These are phyloP conservation scores for Handroanthus guayacan DNA, from an alignment of 257 asterid genomes.

Conservation along the genomic window DNA sequence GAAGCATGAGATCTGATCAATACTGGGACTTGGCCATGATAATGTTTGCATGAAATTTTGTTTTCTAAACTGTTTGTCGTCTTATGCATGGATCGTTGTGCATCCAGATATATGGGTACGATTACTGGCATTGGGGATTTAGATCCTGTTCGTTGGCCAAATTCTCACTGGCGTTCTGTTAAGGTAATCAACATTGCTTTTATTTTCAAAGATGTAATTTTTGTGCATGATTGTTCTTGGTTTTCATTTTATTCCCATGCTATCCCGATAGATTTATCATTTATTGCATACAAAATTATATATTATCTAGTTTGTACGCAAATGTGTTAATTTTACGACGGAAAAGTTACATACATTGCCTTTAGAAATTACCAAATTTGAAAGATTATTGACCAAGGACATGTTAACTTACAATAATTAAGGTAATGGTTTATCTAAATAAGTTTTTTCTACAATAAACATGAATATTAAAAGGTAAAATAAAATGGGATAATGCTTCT, in stretches of 20 bases:
- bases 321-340: too few species aligned
- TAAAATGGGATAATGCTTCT: too few species aligned
- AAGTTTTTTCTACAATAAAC: too few species aligned
- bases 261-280: neutral
- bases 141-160: conserved; percentile 93
- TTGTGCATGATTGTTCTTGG: neutral
- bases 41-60: neutral
- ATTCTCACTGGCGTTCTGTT: conserved; percentile 98
- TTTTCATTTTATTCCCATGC: neutral
- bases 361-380: too few species aligned
- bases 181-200: conserved; percentile 57
- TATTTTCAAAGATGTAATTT: neutral
- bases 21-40: conserved; percentile 4
- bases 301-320: neutral
- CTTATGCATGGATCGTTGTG: conserved; percentile 31
- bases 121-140: conserved; percentile 95
- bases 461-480: too few species aligned
- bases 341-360: too few species aligned
- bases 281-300: too few species aligned
- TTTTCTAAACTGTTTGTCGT: conserved; percentile 23
- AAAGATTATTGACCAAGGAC: too few species aligned
- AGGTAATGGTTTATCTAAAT: too few species aligned
- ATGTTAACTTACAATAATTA: too few species aligned
- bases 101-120: conserved; percentile 92
- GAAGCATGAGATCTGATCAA: neutral